phyloP scores from a whole-genome alignment of 2,329 filamentous ascomycete species.

The Tolypocladium paradoxum region DNA sequence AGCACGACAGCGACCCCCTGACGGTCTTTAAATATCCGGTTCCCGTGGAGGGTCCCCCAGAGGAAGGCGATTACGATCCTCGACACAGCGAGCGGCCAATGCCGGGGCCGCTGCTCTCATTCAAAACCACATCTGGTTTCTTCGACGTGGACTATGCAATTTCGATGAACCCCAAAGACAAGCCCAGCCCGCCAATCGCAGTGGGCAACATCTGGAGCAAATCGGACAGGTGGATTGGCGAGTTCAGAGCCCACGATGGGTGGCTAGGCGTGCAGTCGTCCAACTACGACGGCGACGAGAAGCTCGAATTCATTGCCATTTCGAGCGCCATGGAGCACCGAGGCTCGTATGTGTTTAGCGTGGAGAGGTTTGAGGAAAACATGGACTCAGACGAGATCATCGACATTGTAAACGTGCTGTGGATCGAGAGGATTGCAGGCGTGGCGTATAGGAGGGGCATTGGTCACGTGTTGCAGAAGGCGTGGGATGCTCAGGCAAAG shows the following conservation, averaged over 20 bases:
- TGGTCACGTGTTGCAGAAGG: conserved; percentile 29
- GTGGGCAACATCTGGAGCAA: conserved; percentile 30
- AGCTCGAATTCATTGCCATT: conserved; percentile 32
- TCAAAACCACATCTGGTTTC: conserved; percentile 26
- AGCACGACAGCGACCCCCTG: conserved; percentile 27
- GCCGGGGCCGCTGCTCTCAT: conserved; percentile 28
- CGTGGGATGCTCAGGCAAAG: conserved; percentile 28
- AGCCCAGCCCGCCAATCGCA: conserved; percentile 27
- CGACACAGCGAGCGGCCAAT: conserved; percentile 18
- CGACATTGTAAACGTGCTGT: conserved; percentile 35
- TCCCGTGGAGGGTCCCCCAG: conserved; percentile 24
- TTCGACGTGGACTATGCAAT: conserved; percentile 30
- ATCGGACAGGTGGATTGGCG: conserved; percentile 27
- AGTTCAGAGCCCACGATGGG: conserved; percentile 31
- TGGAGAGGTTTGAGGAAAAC: conserved; percentile 28
- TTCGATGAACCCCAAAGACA: conserved; percentile 23
- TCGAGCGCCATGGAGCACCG: conserved; percentile 29
- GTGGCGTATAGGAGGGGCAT: conserved; percentile 30
- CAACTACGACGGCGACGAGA: conserved; percentile 33
- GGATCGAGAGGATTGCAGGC: conserved; percentile 33
- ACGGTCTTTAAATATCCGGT: conserved; percentile 32
- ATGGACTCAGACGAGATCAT: conserved; percentile 30
- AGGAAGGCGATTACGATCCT: conserved; percentile 17
- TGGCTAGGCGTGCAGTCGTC: conserved; percentile 35
- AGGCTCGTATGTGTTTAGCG: conserved; percentile 28